Conservation (phyloP, 192 early-diverging fungal genomes). For the Coemansia sp. region DNA sequence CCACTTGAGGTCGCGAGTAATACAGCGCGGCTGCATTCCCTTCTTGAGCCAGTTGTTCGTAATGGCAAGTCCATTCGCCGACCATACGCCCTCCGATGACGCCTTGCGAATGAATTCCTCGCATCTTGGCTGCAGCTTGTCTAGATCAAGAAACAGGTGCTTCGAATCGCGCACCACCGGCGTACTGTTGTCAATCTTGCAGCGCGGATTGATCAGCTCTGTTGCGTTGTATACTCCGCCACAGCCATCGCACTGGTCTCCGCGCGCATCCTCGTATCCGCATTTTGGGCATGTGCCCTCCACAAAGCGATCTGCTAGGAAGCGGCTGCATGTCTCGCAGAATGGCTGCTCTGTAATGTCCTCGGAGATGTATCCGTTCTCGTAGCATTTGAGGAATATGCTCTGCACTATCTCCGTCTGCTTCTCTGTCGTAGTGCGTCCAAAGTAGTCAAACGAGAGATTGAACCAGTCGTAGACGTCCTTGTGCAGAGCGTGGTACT, state of each 20-base stretch:
- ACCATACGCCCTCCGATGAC: conserved; percentile 80
- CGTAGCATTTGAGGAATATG: conserved; percentile 75
- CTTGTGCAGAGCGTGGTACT: conserved; percentile 86
- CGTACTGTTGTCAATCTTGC: conserved; percentile 84
- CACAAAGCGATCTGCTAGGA: conserved; percentile 97
- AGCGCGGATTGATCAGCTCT: conserved; percentile 91
- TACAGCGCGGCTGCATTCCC: conserved; percentile 89
- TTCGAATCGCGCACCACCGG: conserved; percentile 82
- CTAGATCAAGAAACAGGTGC: conserved; percentile 90
- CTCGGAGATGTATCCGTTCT: conserved; percentile 71
- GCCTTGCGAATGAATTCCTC: conserved; percentile 76
- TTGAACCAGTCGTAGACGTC: conserved; percentile 94
- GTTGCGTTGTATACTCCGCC: conserved; percentile 87
- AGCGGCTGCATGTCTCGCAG: conserved; percentile 84
- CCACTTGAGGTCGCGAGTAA: conserved; percentile 99
- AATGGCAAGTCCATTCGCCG: conserved; percentile 81
- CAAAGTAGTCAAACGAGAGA: conserved; percentile 94
- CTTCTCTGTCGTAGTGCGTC: conserved; percentile 84
- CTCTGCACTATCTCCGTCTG: conserved; percentile 94
- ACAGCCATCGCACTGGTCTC: conserved; percentile 98
- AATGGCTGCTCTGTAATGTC: conserved; percentile 85
- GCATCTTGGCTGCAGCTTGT: conserved; percentile 69
- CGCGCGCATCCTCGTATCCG: conserved; percentile 87
- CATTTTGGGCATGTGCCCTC: conserved; percentile 95
- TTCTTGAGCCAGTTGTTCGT: conserved; percentile 93